Percentiles rank a stretch among this genome's conserved stretches.
phyloP scores from a whole-genome alignment of 331 rosid genomes.

The Quercus tomentella region DNA sequence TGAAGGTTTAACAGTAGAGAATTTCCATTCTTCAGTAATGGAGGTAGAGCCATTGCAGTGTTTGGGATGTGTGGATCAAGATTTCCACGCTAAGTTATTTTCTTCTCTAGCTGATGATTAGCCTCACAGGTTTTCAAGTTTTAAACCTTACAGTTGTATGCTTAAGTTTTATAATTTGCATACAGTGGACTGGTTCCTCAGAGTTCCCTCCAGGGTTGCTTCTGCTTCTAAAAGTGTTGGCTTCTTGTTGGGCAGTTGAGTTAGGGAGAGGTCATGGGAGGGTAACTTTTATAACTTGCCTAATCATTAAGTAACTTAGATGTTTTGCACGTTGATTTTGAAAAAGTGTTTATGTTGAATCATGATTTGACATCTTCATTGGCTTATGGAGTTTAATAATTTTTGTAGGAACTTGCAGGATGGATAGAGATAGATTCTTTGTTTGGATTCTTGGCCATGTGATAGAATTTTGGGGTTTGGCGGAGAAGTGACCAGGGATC shows the following conservation, averaged over 20 bases:
- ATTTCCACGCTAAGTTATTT: background rate
- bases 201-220: background rate
- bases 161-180: background rate
- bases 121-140: background rate
- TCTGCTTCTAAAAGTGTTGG: background rate
- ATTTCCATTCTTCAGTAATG: too few species aligned
- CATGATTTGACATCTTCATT: background rate
- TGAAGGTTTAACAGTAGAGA: too few species aligned
- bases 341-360: background rate
- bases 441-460: slow-evolving; percentile 14
- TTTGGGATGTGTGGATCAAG: too few species aligned
- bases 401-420: slow-evolving; percentile 24
- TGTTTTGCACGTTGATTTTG: background rate
- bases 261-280: background rate
- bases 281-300: background rate
- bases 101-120: background rate
- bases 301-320: background rate
- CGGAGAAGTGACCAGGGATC: background rate
- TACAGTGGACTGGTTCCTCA: background rate
- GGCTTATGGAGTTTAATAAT: slow-evolving; percentile 11
- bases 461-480: slow-evolving; percentile 8
- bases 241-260: background rate
- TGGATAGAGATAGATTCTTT: slow-evolving; percentile 2
- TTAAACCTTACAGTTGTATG: background rate
- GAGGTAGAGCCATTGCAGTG: too few species aligned